Evolutionary conservation across 495 filamentous ascomycete genomes (phyloP), one percentile per base, ranked within the genome.

Genomic region (Penicillium dipodomyicola): DNA sequence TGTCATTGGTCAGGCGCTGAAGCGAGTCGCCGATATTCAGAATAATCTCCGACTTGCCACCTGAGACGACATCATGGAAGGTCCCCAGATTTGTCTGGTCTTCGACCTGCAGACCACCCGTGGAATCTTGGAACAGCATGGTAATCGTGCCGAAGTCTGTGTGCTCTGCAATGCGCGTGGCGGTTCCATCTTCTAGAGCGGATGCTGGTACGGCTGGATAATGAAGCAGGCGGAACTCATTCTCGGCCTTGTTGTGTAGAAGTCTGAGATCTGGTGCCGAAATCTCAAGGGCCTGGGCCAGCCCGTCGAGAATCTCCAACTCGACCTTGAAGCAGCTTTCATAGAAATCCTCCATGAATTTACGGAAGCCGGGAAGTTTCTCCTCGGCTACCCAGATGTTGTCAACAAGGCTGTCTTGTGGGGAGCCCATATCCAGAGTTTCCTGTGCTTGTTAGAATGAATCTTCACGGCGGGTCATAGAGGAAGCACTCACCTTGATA

Each of bases 11-110:
- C 59, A 83, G 76, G 5, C 82, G 69, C 72, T 83, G 81, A 70
- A 87, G 70, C 56, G 82, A 81, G 62, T 87, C 85, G 1, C 84
- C 85, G 39, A 88, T 80, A 62, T 87, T 88, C 49, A 89, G 74
- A 11, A 87, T 82, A 33, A 85, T 76, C 5, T 82, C 80, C 19
- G 77, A 77, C 51, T 78, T 67, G 19, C 80, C 62, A 0, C 76
- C 75, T 15, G 72, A 59, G n/a, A 67, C 81, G 30, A 77, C 65
- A 10, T 80, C 65, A 3, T 53, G 44, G 54, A 83, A 85, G 2
- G 50, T 63, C 0, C 72, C 76, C 19, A 45, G 39, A 0, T 65
- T 57, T 9, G 55, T 44, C 17, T 74, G 67, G 25, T 78, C 68
- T 53, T 80, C 68, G 2, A 80, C 61, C 54, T 82, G 72, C 0